Evolutionary conservation across 495 filamentous ascomycete species (phyloP), one percentile per base, ranked within the genome.

Genomic region (Saxophila tyrrhenica): DNA sequence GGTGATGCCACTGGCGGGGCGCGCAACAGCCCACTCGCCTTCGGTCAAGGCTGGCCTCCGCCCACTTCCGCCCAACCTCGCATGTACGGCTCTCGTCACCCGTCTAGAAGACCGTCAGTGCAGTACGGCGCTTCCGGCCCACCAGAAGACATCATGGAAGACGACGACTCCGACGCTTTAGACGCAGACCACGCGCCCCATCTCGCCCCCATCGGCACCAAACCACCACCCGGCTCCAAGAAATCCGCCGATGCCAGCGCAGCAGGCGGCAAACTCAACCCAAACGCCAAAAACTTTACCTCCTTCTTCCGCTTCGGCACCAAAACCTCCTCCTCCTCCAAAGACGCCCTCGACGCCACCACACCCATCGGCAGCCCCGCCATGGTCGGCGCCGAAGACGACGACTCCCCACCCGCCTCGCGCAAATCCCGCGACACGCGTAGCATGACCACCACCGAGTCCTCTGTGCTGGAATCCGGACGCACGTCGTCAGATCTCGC

Each of bases 181-280:
- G 50, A 60, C 15, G 53, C 62, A 16, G 57, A 62, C n/a, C 23
- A 46, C 2, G 61, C 57, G 11, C 65, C 67, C 22, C 62, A 60
- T 1, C 64, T 67, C 41, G 67, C 64, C 3, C 69, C 69, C 11
- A 71, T 71, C 22, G 69, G 69, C 2, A 71, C 69, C 2, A 62
- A 63, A 22, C 68, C 68, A 3, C 10, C 45, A 2, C 19, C 20
- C 23, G 45, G 23, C 17, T 48, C 47, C 16, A 52, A 23, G 24
- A 57, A 48, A n/a, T 11, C 43, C 20, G 16, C 57, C 58, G 19
- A 32, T 46, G 44, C 52, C 54, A 54, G 21, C 21, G 17, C 48
- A 1, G 24, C 59, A 16, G 56, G 51, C 15, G 29, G 29, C 29
- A 61, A 58, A 39, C 62, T 72, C 15, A 72, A 72, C 52, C 69